phyloP scores from a whole-genome alignment of 495 filamentous ascomycete species.

The Penicillium lividum region DNA sequence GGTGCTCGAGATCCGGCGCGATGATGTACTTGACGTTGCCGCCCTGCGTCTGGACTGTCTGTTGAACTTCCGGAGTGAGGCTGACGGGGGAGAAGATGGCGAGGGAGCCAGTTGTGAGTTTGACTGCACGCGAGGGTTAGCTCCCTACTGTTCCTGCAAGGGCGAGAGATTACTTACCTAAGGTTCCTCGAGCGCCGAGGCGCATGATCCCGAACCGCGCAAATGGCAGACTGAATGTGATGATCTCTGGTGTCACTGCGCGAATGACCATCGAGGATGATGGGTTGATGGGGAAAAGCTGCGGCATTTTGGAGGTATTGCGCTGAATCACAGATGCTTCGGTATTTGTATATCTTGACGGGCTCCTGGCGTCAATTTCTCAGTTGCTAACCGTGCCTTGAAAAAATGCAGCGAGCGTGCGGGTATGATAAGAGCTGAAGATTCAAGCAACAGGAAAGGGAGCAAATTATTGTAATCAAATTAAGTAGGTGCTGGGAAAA shows the following conservation, averaged over 20 bases:
- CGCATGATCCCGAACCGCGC: constrained; percentile 75
- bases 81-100: constrained; percentile 91
- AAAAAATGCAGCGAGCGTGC: not conserved
- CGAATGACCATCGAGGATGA: constrained; percentile 85
- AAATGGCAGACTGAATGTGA: constrained; percentile 84
- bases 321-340: not conserved
- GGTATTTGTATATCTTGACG: not conserved
- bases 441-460: not conserved
- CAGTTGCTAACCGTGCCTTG: not conserved
- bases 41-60: constrained; percentile 65
- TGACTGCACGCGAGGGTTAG: constrained; percentile 56
- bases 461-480: not conserved
- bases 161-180: constrained; percentile 56
- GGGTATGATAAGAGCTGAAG: not conserved
- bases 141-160: constrained; percentile 6
- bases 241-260: constrained; percentile 72
- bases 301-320: constrained; percentile 25
- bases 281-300: constrained; percentile 64
- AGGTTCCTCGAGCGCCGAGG: constrained; percentile 82
- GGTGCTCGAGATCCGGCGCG: constrained; percentile 86
- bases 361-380: constrained; percentile 23
- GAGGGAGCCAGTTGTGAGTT: constrained; percentile 70
- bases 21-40: constrained; percentile 78
- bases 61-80: constrained; percentile 74
- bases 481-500: not conserved